phyloP scores from a whole-genome alignment of 371 early-diverging fungal genomes.

The Dichotomocladium elegans region DNA sequence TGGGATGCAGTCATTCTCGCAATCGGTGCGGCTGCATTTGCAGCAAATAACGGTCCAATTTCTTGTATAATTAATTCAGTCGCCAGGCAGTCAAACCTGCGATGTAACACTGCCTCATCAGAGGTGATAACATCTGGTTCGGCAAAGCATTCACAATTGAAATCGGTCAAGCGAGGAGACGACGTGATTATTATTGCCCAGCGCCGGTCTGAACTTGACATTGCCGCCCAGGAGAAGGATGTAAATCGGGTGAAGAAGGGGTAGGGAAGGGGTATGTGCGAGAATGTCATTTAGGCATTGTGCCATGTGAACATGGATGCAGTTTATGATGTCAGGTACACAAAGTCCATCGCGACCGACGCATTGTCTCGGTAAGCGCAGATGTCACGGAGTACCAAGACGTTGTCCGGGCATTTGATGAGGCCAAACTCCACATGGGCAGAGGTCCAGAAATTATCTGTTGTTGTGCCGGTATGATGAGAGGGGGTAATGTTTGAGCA shows the following conservation, averaged over 20 bases:
- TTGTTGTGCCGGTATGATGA: constrained; percentile 79
- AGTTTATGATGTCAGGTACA: background rate
- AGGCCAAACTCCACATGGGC: constrained; percentile 56
- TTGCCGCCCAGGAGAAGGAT: constrained; percentile 54
- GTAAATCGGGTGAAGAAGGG: too few species aligned
- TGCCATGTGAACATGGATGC: background rate
- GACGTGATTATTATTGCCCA: constrained; percentile 87
- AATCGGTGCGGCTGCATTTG: constrained; percentile 14
- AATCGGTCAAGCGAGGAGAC: constrained; percentile 70
- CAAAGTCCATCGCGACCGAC: constrained; percentile 27
- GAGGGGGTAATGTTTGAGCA: too few species aligned
- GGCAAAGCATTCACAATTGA: constrained; percentile 80
- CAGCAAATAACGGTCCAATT: constrained; percentile 16
- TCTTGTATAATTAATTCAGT: constrained; percentile 16
- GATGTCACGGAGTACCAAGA: constrained; percentile 59
- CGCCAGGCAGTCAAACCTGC: constrained; percentile 35
- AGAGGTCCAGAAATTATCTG: constrained; percentile 72
- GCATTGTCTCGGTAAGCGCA: constrained; percentile 46
- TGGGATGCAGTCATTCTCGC: constrained; percentile 38
- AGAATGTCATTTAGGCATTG: background rate
- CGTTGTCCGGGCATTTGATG: constrained; percentile 55
- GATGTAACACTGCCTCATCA: constrained; percentile 76
- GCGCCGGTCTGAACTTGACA: constrained; percentile 49
- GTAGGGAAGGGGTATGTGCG: too few species aligned
- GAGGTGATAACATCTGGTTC: constrained; percentile 92